Conservation (phyloP, 2,329 filamentous ascomycete genomes). For the Diplodia seriata region DNA sequence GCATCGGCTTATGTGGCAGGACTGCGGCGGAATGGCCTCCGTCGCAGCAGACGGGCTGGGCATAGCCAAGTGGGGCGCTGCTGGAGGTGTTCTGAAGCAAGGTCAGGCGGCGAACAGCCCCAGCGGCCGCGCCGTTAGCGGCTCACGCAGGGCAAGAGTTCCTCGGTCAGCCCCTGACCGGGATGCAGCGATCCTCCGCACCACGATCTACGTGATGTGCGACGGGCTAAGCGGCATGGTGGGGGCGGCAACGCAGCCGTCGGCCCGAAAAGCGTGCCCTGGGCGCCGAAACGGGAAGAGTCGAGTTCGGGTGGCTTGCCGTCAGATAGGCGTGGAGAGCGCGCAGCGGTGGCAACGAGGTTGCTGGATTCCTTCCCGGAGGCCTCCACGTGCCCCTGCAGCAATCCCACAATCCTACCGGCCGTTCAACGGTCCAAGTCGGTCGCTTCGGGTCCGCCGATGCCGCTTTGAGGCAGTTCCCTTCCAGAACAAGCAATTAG, state of each 20-base stretch:
- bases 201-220: slow-evolving; percentile 10
- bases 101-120: not conserved
- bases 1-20: not conserved
- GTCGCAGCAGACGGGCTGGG: not conserved
- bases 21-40: not conserved
- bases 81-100: not conserved
- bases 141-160: not conserved
- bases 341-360: not conserved
- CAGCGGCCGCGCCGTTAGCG: not conserved
- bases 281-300: not conserved
- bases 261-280: not conserved
- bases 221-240: slow-evolving; percentile 5
- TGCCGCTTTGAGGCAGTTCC: not conserved
- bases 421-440: slow-evolving; percentile 6
- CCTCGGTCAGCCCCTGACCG: slow-evolving; percentile 1
- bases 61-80: not conserved
- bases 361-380: not conserved
- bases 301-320: not conserved
- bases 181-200: slow-evolving; percentile 20
- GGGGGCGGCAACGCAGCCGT: not conserved
- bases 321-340: not conserved
- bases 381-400: not conserved
- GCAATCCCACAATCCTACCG: not conserved
- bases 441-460: not conserved
- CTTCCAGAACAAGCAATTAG: slow-evolving; percentile 2